Evolutionary conservation across 192 early-diverging fungal species (phyloP).

Genomic region (Jimgerdemannia lactiflua): DNA sequence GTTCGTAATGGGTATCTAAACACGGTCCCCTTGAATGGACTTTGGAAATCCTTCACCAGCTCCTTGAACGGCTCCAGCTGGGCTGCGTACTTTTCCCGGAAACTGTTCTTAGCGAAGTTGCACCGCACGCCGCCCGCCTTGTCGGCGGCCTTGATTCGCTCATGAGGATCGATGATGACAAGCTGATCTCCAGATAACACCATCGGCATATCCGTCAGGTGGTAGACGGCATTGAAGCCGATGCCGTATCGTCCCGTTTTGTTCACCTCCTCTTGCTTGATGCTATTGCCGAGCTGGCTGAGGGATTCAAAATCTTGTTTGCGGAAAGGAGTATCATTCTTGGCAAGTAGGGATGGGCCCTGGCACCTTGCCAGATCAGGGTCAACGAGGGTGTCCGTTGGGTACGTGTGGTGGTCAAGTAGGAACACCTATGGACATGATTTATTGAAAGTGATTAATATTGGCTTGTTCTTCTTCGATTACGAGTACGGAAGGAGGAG

Average conservation of each 20-base stretch:
- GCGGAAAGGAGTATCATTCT: constrained; percentile 22
- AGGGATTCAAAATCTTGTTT: constrained; percentile 21
- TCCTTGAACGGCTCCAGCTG: constrained; percentile 25
- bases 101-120: constrained; percentile 10
- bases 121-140: constrained; percentile 11
- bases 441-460: constrained; percentile 18
- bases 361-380: constrained; percentile 15
- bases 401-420: constrained; percentile 29
- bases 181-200: constrained; percentile 28
- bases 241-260: constrained; percentile 37
- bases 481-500: not conserved
- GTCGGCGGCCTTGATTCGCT: not conserved
- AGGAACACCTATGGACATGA: constrained; percentile 26
- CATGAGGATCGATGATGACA: constrained; percentile 37
- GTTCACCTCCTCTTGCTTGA: constrained; percentile 14
- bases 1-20: constrained; percentile 42
- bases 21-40: constrained; percentile 26
- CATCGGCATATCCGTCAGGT: constrained; percentile 32
- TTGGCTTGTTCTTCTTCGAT: not conserved
- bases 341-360: constrained; percentile 27
- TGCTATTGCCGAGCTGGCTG: constrained; percentile 12
- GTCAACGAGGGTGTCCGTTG: constrained; percentile 4
- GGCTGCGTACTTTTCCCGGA: constrained; percentile 2
- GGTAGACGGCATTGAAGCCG: constrained; percentile 36
- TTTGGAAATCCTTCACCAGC: constrained; percentile 27